Percentiles rank a stretch among this genome's conserved stretches.
These are phyloP conservation scores for Crepidotus variabilis DNA, from an alignment of 768 basidiomycete genomes.

Conservation along the genomic window DNA sequence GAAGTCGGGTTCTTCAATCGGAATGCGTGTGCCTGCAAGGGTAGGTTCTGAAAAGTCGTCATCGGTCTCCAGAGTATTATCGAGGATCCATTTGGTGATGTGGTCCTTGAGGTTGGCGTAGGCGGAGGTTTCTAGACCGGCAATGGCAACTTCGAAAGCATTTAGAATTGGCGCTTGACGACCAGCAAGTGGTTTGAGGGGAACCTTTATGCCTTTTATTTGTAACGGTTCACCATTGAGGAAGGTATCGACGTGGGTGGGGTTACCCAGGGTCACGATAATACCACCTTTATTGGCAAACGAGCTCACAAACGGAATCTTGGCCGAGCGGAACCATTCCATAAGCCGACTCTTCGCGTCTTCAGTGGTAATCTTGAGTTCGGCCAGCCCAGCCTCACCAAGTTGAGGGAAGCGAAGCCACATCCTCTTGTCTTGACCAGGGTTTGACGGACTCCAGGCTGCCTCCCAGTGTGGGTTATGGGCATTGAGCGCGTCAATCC, in stretches of 20 bases:
- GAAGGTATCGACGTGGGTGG: constrained; percentile 1
- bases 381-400: background rate
- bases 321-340: background rate
- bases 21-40: background rate
- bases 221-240: too few species aligned
- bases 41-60: constrained; percentile 1
- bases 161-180: constrained; percentile 2
- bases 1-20: background rate
- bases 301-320: background rate
- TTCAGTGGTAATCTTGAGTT: too few species aligned
- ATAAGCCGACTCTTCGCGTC: background rate
- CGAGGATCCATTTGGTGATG: background rate
- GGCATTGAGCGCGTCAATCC: background rate
- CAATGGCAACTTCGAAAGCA: constrained; percentile 1
- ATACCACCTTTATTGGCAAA: background rate
- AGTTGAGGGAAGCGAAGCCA: constrained; percentile 4
- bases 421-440: constrained; percentile 1
- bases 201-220: too few species aligned
- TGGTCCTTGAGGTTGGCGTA: background rate
- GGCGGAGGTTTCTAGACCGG: background rate
- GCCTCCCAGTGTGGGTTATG: background rate
- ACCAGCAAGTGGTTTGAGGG: background rate
- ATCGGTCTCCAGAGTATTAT: background rate
- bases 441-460: background rate
- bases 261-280: background rate